Base-by-base conservation (phyloP, 495 filamentous ascomycete species). In the Penicillium silybi region DNA sequence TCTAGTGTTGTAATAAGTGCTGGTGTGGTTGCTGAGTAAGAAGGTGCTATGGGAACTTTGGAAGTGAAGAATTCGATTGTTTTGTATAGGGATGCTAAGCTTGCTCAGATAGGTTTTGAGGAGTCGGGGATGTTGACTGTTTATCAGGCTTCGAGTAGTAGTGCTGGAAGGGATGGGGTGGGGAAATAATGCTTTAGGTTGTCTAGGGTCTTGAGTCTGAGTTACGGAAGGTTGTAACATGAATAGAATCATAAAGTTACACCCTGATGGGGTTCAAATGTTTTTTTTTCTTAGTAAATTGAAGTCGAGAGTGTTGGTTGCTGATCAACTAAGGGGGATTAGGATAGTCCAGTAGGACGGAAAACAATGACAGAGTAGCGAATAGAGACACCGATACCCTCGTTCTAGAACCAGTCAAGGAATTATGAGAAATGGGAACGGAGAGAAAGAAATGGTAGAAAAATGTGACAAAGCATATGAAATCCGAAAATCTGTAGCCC, bases 11-110 rank as follows among this genome's bases (percentile, higher is more conserved):
- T 35, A 4, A 52, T 79, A 29, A 48, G 52, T 7, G 68, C 74
- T 2, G 75, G 75, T 0, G 75, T 78, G 23, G 55, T 78, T 26
- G 64, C 61, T 41, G 75, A 74, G n/a, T 79, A 76, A 56, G 53
- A 72, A 38, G 76, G 76, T 11, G 74, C 65, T 1, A 42, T 79
- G 32, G 76, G 75, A 1, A 70, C 70, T 17, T 47, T 79, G 52
- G 57, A 73, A 15, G 69, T 78, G 0, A 53, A 46, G 19, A 77
- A 77, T 63, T 64, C 67, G 0, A 17, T 75, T 6, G 20, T 66
- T 11, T 29, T 76, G 2, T 61, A 63, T 41, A 41, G 48, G 22
- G 49, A 72, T 54, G 69, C 70, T 0, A 72, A 63, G 57, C 59
- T 79, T 9, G 75, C 67, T 19, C 76, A 79, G 54, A 64, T 79